Conservation (phyloP, 805 yeast species). For the Geotrichum ghanense region DNA sequence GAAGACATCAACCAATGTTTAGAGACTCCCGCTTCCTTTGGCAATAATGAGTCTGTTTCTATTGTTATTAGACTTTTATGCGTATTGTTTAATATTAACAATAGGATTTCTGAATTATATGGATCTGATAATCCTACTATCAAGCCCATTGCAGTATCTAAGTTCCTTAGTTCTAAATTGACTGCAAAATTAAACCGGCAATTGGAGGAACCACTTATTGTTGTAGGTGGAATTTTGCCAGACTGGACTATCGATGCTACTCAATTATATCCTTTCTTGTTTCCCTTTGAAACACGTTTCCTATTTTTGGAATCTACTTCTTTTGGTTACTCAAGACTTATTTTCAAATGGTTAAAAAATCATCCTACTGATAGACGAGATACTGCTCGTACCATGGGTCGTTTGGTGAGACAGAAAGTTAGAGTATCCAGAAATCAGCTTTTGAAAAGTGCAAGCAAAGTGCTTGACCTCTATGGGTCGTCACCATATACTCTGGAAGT, state of each 20-base stretch:
- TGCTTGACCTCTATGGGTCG: conserved; percentile 62
- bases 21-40: conserved; percentile 16
- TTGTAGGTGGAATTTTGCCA: conserved; percentile 79
- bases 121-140: conserved; percentile 3
- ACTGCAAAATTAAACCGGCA: conserved; percentile 82
- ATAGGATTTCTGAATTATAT: conserved; percentile 13
- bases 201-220: conserved; percentile 77
- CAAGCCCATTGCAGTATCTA: conserved; percentile 12
- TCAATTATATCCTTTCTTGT: conserved; percentile 63
- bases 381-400: conserved; percentile 38
- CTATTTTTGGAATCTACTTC: conserved; percentile 78
- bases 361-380: conserved; percentile 20
- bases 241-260: conserved; percentile 74
- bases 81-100: conserved; percentile 19
- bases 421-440: conserved; percentile 61
- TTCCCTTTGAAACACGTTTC: conserved; percentile 72
- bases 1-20: conserved; percentile 14
- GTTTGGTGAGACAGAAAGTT: conserved; percentile 69
- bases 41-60: conserved; percentile 11
- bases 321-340: conserved; percentile 76
- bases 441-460: conserved; percentile 67
- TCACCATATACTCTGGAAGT: conserved; percentile 77
- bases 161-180: conserved; percentile 64
- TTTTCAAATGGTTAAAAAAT: conserved; percentile 61
- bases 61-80: conserved; percentile 18